Evolutionary conservation across 441 rosid species (phyloP).

Genomic region (Biscutella laevigata): DNA sequence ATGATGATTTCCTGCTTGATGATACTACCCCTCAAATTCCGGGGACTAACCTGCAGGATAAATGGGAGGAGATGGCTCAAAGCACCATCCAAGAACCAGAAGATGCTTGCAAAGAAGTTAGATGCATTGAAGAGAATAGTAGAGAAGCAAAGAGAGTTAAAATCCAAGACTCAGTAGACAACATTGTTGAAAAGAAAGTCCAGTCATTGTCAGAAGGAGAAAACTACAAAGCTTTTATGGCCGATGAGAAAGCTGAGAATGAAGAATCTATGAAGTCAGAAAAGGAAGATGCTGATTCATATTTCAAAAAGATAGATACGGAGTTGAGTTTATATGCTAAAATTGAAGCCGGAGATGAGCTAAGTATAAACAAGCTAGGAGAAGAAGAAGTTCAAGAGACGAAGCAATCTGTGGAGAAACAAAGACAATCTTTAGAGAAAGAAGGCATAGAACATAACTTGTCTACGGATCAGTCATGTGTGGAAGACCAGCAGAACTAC

Average conservation of each 20-base stretch:
- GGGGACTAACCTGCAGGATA: conserved; percentile 24
- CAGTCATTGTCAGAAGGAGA: background rate
- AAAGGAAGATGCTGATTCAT: conserved; percentile 4
- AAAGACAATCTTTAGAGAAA: conserved; percentile 5
- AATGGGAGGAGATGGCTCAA: conserved; percentile 32
- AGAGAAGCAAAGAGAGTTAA: background rate
- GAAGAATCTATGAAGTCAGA: too few species aligned
- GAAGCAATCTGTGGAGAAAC: conserved; percentile 2
- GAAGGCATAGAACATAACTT: conserved; percentile 22
- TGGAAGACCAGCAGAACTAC: too few species aligned
- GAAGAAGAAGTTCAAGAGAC: conserved; percentile 1
- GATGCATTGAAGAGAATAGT: conserved; percentile 38
- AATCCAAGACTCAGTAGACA: conserved; percentile 6
- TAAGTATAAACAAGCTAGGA: background rate
- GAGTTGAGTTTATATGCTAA: conserved; percentile 5
- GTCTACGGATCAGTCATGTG: background rate
- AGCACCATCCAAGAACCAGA: conserved; percentile 21
- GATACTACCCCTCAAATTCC: conserved; percentile 33
- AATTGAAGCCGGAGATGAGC: background rate
- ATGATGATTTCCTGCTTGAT: conserved; percentile 38
- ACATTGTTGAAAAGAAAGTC: conserved; percentile 12
- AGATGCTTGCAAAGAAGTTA: conserved; percentile 38
- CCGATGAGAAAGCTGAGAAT: too few species aligned
- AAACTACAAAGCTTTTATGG: background rate
- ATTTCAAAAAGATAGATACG: background rate